These are phyloP conservation scores for Toxicodendron radicans DNA, from an alignment of 345 rosid species.

Conservation along the genomic window DNA sequence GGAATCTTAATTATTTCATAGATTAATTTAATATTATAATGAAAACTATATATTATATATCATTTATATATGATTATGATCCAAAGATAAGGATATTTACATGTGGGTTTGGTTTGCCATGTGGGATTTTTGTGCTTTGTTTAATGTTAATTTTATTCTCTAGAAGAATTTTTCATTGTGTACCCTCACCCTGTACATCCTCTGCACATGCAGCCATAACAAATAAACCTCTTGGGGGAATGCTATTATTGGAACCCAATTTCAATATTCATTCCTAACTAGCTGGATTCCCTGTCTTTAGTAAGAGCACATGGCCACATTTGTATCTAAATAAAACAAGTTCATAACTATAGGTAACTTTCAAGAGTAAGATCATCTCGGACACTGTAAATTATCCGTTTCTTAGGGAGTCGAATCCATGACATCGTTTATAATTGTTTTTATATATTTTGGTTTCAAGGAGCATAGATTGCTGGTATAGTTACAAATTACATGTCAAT, in stretches of 20 bases:
- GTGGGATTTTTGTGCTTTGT: constrained; percentile 18
- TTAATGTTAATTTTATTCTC: not conserved
- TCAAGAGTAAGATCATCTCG: too few species aligned
- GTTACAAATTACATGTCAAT: not conserved
- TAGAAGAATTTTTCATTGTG: not conserved
- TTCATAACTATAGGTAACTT: too few species aligned
- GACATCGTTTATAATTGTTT: too few species aligned
- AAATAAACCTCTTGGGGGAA: not conserved
- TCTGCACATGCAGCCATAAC: constrained; percentile 10
- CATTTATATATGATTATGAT: not conserved
- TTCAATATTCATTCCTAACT: not conserved
- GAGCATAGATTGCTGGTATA: not conserved
- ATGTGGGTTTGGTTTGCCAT: constrained; percentile 30
- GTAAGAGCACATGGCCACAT: not conserved
- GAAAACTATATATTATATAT: constrained; percentile 11
- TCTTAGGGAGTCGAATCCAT: too few species aligned
- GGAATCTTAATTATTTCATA: not conserved
- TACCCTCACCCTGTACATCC: constrained; percentile 1
- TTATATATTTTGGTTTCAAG: not conserved
- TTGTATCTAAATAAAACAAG: not conserved
- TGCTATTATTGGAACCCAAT: constrained; percentile 2
- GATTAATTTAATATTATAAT: constrained; percentile 16
- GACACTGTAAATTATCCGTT: too few species aligned
- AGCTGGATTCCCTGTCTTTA: not conserved
- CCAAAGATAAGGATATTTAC: constrained; percentile 28